These are phyloP conservation scores for Syncephalastrum monosporum DNA, from an alignment of 371 early-diverging fungal species.

Conservation along the genomic window DNA sequence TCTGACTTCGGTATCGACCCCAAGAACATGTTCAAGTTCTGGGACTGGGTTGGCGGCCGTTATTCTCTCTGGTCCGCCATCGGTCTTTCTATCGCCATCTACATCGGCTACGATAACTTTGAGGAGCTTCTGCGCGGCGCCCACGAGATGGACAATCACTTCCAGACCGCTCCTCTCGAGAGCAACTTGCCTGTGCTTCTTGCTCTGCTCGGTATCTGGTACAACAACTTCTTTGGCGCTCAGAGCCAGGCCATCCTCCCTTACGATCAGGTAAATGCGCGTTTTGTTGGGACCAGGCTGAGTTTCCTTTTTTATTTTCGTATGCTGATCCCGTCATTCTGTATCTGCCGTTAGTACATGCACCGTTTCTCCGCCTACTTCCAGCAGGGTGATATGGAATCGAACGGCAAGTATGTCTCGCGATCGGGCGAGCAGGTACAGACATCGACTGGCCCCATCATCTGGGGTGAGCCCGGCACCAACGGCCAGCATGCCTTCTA, in stretches of 20 bases:
- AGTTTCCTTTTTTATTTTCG: no score
- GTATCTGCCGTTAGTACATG: conserved; percentile 61
- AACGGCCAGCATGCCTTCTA: conserved; percentile 99
- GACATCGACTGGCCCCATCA: conserved; percentile 94
- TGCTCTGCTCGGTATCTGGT: conserved; percentile 95
- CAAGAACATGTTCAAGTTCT: conserved; percentile 98
- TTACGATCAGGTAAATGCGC: conserved; percentile 78
- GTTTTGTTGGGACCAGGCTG: no score
- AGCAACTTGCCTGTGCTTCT: conserved; percentile 93
- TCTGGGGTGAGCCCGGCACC: conserved; percentile 99
- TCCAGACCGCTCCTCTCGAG: conserved; percentile 82
- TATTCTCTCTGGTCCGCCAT: conserved; percentile 99
- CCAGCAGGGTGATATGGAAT: conserved; percentile 99
- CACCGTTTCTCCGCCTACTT: conserved; percentile 97
- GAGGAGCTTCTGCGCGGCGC: conserved; percentile 90
- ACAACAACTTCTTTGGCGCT: conserved; percentile 96
- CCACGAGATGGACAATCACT: conserved; percentile 97
- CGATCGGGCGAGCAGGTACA: conserved; percentile 76
- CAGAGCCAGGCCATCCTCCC: conserved; percentile 97
- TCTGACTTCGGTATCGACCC: conserved; percentile 91
- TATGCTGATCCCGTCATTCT: no score
- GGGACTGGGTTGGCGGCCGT: conserved; percentile 99
- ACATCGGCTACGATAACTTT: conserved; percentile 97
- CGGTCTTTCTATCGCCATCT: conserved; percentile 95
- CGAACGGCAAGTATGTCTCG: conserved; percentile 97